Evolutionary conservation across 257 asterid species (phyloP).

Genomic region (Leptodermis oblonga): DNA sequence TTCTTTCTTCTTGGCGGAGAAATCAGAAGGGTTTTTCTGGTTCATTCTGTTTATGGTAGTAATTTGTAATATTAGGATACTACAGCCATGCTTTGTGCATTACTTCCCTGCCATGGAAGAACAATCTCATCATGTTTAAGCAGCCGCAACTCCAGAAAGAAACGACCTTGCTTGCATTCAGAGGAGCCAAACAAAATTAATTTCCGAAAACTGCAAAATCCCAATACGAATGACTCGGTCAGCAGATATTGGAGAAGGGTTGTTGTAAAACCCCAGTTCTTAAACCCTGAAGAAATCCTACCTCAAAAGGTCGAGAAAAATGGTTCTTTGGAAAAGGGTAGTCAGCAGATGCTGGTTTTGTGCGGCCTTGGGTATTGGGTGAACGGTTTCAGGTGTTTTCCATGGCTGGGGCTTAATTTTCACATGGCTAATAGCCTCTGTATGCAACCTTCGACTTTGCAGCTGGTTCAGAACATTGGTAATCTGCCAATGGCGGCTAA

Average conservation of each 20-base stretch:
- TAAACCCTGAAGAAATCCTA: constrained; percentile 28
- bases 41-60: neutral
- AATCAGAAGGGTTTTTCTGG: constrained; percentile 3
- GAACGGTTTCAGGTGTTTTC: constrained; percentile 87
- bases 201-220: constrained; percentile 30
- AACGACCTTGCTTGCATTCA: constrained; percentile 18
- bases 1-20: constrained; percentile 9
- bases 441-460: constrained; percentile 71
- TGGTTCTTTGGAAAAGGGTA: constrained; percentile 35
- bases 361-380: constrained; percentile 87
- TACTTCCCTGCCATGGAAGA: constrained; percentile 26
- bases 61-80: no score
- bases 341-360: constrained; percentile 50
- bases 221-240: constrained; percentile 22
- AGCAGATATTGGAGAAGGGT: constrained; percentile 24
- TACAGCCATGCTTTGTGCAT: constrained; percentile 33
- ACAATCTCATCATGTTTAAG: constrained; percentile 22
- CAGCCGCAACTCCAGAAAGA: constrained; percentile 10
- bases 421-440: constrained; percentile 64
- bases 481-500: constrained; percentile 85
- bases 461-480: constrained; percentile 68
- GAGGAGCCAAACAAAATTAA: constrained; percentile 13
- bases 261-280: constrained; percentile 15
- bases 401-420: constrained; percentile 82
- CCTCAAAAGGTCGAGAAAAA: constrained; percentile 16